These are phyloP conservation scores for Metschnikowia baotianmanensis DNA, from an alignment of 805 yeast species.

Conservation along the genomic window DNA sequence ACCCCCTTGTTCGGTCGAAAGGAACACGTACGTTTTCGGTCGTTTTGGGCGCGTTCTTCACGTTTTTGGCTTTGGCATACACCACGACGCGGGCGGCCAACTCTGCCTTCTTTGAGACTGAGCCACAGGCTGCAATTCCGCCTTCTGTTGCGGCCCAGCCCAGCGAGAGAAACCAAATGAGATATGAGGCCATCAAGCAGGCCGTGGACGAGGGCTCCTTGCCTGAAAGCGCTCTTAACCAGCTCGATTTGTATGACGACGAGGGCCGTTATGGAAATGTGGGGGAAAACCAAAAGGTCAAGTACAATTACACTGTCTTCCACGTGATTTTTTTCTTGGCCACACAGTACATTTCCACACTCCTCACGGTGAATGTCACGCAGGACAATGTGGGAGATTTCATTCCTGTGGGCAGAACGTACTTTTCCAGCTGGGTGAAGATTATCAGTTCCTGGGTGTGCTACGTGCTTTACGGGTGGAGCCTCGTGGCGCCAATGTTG, in stretches of 20 bases:
- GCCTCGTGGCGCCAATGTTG: conserved; percentile 82
- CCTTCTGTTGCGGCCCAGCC: conserved; percentile 44
- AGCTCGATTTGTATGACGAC: conserved; percentile 58
- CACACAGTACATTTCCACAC: conserved; percentile 93
- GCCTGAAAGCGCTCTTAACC: conserved; percentile 87
- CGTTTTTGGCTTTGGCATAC: conserved; percentile 92
- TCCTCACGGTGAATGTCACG: conserved; percentile 87
- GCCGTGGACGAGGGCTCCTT: conserved; percentile 96
- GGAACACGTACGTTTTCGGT: conserved; percentile 90
- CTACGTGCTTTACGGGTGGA: conserved; percentile 83
- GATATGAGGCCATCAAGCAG: conserved; percentile 83
- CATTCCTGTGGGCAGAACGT: conserved; percentile 95
- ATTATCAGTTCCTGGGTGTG: conserved; percentile 92
- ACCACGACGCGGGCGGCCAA: conserved; percentile 98
- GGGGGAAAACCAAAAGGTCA: conserved; percentile 65
- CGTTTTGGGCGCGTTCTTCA: conserved; percentile 86
- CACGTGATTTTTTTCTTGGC: conserved; percentile 92
- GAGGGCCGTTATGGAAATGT: conserved; percentile 32
- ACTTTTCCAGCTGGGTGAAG: conserved; percentile 93
- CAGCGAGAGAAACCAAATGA: conserved; percentile 60
- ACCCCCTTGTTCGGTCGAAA: conserved; percentile 83
- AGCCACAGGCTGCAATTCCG: conserved; percentile 32
- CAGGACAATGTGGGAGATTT: conserved; percentile 83
- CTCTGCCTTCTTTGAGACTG: conserved; percentile 39
- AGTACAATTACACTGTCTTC: conserved; percentile 83